Evolutionary conservation across 2,329 filamentous ascomycete species (phyloP), one percentile per base, ranked within the genome.

Genomic region (Tolypocladium nubicola): DNA sequence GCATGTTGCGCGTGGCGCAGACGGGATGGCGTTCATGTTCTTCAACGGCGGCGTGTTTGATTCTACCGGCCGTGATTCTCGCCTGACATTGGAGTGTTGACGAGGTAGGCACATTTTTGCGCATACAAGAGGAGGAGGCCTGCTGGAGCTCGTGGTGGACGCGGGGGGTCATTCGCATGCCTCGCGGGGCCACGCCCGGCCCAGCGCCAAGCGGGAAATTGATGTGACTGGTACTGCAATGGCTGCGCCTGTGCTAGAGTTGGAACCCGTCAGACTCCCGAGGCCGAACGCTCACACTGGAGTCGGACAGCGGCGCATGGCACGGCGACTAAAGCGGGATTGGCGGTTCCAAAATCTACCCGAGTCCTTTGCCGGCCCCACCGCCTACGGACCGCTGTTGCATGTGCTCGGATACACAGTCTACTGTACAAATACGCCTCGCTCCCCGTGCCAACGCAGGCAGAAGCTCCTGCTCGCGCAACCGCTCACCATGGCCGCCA

Each of bases 401-500:
- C 41, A 45, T 45, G 41, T 45, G 41, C 21, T 21, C 10, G 41
- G 10, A 43, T 3, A 5, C 41, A 5, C 41, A 10, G 13, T 33
- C 8, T 2, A 21, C 1, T 21, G 21, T 47, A 47, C 43, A 47
- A 47, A 47, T 47, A 47, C 45, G 14, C 10, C 4, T 26, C 45
- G 21, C 21, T 21, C 41, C 11, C 14, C 41, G 41, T 14, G 21
- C 21, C 41, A 23, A 6, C 41, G 5, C n/a, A 21, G 11, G 3
- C 40, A 26, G 41, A 21, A 45, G 23, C 41, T 26, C 21, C 11
- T n/a, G 14, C 40, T 43, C n/a, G 40, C n/a, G n/a, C 30, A 33
- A 33, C 26, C 21, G 14, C 45, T 19, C 45, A 53, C 19, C 52
- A 62, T 61, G 62, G 54, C 59, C 1, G 58, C 58, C 21, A 60